Base-by-base conservation (phyloP, 345 rosid genomes). In the Hevea brasiliensis region DNA sequence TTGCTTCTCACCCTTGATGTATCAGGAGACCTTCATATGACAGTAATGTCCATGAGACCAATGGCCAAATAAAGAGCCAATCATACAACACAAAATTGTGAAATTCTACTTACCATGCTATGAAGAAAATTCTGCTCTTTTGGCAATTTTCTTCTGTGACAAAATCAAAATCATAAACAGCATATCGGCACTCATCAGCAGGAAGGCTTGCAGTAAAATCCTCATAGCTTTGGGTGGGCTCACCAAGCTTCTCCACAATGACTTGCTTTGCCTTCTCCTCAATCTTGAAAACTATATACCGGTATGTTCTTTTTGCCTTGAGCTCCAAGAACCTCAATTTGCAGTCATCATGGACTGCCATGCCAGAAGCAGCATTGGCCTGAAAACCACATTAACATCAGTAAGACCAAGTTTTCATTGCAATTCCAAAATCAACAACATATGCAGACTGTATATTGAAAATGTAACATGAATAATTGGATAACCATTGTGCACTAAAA, bases 1-100 rank as follows among this genome's bases (percentile, higher is more conserved):
- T 75, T 75, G 73, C 78, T 75, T 75, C 78, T 75, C 68, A 75
- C 78, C 68, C 78, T 75, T 48, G 78, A 29, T 37, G 68, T 40
- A 7, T 75, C 78, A 50, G 73, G 78, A 26, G 56, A 68, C 78
- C 78, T 75, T 68, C 53, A 68, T 29, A 1, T 18, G 61, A 69
- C 47, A 20, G 41, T 15, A 20, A 15, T 32, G 37, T 32, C 26
- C 50, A 68, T 42, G 35, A 23, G 54, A 32, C 37, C 37, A 41
- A 58, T 41, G 35, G 7, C 21, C 7, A 47, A 3, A 59, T 0
- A 3, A 15, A 18, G 21, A 1, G 41, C 48, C 12, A 7, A 6
- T n/a, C 29, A 56, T 1, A 18, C 17, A 67, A 59, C 51, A 26
- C 5, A 20, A 8, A 60, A 48, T 7, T 8, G 24, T 23, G 18